phyloP scores from a whole-genome alignment of 179 eudicot genomes.

The Spergularia azorica region DNA sequence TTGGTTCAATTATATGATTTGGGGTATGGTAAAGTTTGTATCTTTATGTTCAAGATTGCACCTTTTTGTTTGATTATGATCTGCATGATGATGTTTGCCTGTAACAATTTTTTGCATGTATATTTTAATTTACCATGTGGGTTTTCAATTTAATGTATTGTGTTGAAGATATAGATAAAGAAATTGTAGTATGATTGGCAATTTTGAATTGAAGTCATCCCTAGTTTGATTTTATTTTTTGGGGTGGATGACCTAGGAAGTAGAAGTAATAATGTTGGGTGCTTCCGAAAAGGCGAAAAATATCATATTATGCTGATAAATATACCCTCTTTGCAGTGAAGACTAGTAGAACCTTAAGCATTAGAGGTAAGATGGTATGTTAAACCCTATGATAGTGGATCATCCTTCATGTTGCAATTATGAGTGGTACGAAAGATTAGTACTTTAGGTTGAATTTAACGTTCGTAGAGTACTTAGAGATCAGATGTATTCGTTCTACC shows the following conservation, averaged over 20 bases:
- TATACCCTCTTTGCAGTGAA: neutral
- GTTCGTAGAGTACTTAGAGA: too few relatives aligned
- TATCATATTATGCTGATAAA: neutral
- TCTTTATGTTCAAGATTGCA: neutral
- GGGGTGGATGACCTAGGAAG: neutral
- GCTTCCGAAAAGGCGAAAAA: neutral
- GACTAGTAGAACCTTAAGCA: neutral
- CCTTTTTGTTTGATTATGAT: neutral
- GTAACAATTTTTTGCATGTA: neutral
- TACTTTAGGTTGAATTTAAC: neutral
- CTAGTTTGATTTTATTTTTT: neutral
- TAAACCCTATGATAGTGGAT: too few relatives aligned
- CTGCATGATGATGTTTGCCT: neutral
- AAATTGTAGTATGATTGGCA: neutral
- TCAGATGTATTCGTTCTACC: neutral
- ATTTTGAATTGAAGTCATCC: neutral
- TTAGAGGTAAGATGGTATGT: too few relatives aligned
- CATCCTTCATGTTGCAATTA: neutral
- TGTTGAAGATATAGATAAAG: neutral
- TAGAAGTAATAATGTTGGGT: neutral
- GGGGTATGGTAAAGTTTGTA: constrained; percentile 6
- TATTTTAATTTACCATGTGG: neutral
- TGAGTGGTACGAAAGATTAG: neutral
- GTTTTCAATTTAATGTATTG: neutral
- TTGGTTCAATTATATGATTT: constrained; percentile 14